Percentiles rank a stretch among this genome's conserved stretches.
These are phyloP conservation scores for Yarrowia galli DNA, from an alignment of 1,139 yeast genomes.

Conservation along the genomic window DNA sequence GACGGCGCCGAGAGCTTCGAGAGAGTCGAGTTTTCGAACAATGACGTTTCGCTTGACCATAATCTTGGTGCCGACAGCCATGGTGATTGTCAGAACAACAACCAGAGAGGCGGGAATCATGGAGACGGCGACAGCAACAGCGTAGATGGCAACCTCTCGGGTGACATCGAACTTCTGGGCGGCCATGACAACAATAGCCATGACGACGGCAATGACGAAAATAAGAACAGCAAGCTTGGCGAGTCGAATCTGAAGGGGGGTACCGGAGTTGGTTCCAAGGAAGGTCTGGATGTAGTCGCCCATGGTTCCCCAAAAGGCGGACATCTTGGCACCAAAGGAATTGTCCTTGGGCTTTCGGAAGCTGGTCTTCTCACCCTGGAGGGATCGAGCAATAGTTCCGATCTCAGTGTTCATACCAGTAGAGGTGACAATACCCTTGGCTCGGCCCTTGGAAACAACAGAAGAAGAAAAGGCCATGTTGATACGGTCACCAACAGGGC, in stretches of 20 bases:
- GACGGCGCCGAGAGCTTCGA: constrained; percentile 81
- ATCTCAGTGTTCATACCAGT: constrained; percentile 79
- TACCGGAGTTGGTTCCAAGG: constrained; percentile 77
- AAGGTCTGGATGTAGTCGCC: constrained; percentile 68
- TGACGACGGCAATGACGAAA: constrained; percentile 73
- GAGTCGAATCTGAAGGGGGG: constrained; percentile 73
- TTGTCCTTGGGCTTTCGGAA: constrained; percentile 51
- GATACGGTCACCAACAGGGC: constrained; percentile 76
- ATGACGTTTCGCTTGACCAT: constrained; percentile 77
- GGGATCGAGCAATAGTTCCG: constrained; percentile 75
- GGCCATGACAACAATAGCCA: constrained; percentile 82
- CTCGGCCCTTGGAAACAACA: constrained; percentile 78
- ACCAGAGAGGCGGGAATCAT: constrained; percentile 86
- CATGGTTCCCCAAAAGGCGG: constrained; percentile 57
- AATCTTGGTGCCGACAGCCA: constrained; percentile 85
- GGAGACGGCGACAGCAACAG: constrained; percentile 80
- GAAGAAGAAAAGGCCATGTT: constrained; percentile 79
- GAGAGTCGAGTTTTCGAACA: constrained; percentile 77
- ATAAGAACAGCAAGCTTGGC: constrained; percentile 74
- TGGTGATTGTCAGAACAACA: constrained; percentile 81
- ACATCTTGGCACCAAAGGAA: constrained; percentile 58
- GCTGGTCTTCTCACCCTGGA: constrained; percentile 54
- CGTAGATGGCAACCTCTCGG: constrained; percentile 78
- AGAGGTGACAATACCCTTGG: constrained; percentile 67
- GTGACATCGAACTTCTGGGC: constrained; percentile 72